phyloP scores from a whole-genome alignment of 139 green algal genomes.

The Pseudopediastrum boryanum region DNA sequence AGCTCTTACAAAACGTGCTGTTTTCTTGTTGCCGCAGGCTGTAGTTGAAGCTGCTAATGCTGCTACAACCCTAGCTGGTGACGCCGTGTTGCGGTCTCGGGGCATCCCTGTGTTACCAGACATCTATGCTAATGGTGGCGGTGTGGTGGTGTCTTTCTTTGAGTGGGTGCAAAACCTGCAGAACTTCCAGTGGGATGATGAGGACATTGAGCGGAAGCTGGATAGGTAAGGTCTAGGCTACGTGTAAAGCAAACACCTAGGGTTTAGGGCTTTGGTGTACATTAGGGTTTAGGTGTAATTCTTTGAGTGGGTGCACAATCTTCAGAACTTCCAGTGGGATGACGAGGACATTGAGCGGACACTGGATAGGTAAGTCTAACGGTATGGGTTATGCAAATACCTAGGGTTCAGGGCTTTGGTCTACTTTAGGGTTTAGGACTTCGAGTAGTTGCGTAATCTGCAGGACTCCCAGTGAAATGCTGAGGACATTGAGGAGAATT shows the following conservation, averaged over 20 bases:
- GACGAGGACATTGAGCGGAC: slow-evolving; percentile 74
- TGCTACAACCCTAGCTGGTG: slow-evolving; percentile 76
- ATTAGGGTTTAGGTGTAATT: background rate
- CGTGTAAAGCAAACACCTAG: no score
- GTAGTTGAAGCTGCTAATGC: slow-evolving; percentile 94
- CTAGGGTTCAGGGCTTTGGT: background rate
- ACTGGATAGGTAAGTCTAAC: slow-evolving; percentile 53
- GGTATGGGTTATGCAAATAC: slow-evolving; percentile 29
- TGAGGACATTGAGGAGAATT: no score
- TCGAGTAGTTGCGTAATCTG: background rate
- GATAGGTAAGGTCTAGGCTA: slow-evolving; percentile 34
- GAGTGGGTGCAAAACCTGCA: slow-evolving; percentile 83
- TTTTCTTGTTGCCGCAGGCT: no score
- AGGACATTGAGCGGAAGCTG: slow-evolving; percentile 66
- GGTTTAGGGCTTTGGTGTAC: background rate
- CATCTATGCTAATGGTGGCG: slow-evolving; percentile 61
- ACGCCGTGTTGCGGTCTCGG: slow-evolving; percentile 69
- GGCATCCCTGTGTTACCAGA: slow-evolving; percentile 79
- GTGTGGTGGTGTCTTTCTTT: slow-evolving; percentile 81
- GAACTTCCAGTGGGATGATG: slow-evolving; percentile 83
- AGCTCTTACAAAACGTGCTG: no score
- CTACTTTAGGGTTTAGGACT: background rate
- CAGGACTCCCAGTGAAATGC: background rate
- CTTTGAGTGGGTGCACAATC: slow-evolving; percentile 75
- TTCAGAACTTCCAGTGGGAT: slow-evolving; percentile 84